Percentiles rank a stretch among this genome's conserved stretches.
Evolutionary conservation across 768 basidiomycete species (phyloP).

Genomic region (Naganishia onofrii): DNA sequence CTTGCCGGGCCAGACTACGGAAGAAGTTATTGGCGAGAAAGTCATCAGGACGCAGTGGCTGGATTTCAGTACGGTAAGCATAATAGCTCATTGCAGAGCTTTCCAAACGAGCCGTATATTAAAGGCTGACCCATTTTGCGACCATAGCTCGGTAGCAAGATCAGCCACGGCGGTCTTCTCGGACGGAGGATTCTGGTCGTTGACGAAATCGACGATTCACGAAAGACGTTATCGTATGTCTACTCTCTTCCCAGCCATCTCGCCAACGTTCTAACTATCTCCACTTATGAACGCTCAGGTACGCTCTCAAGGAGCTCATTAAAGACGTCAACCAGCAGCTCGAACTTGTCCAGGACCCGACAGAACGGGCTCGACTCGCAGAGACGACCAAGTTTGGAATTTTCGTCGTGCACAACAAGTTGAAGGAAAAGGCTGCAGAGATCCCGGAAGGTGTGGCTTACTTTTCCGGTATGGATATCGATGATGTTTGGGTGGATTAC

Average conservation of each 20-base stretch:
- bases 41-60: slow-evolving; percentile 97
- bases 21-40: slow-evolving; percentile 56
- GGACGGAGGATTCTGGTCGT: slow-evolving; percentile 81
- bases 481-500: slow-evolving; percentile 54
- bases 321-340: slow-evolving; percentile 67
- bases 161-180: slow-evolving; percentile 58
- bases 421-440: slow-evolving; percentile 75
- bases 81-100: no score
- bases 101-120: no score
- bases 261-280: neutral
- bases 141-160: slow-evolving; percentile 48
- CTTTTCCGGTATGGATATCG: slow-evolving; percentile 70
- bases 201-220: slow-evolving; percentile 56
- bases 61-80: slow-evolving; percentile 45
- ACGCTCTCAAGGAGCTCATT: slow-evolving; percentile 82
- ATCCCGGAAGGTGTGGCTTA: slow-evolving; percentile 70
- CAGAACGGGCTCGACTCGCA: slow-evolving; percentile 71
- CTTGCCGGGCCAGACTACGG: slow-evolving; percentile 60
- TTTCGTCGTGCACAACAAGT: slow-evolving; percentile 67
- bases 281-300: slow-evolving; percentile 56
- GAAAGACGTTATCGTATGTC: slow-evolving; percentile 75
- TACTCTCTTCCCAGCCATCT: neutral
- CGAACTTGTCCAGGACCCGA: slow-evolving; percentile 61
- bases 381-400: slow-evolving; percentile 78
- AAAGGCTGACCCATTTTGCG: slow-evolving; percentile 65